phyloP scores from a whole-genome alignment of 768 basidiomycete species.

The Amanita jacksonii region DNA sequence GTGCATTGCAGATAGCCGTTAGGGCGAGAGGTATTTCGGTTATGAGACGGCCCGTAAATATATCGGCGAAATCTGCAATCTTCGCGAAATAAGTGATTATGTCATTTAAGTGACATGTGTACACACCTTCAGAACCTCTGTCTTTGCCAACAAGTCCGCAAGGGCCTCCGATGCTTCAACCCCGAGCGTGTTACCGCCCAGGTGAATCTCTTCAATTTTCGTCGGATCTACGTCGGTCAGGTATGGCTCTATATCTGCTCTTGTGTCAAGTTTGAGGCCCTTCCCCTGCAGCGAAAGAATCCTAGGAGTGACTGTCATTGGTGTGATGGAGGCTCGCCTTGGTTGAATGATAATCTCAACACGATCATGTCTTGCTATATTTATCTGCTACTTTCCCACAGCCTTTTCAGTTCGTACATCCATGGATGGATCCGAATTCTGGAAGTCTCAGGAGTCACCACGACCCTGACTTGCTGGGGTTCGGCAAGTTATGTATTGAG shows the following conservation, averaged over 20 bases:
- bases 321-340: too few relatives aligned
- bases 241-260: conserved; percentile 66
- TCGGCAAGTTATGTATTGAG: too few relatives aligned
- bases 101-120: background rate
- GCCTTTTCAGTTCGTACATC: too few relatives aligned
- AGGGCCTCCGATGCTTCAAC: conserved; percentile 83
- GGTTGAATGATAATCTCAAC: background rate
- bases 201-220: conserved; percentile 75
- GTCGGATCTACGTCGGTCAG: conserved; percentile 55
- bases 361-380: background rate
- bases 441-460: background rate
- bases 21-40: conserved; percentile 90
- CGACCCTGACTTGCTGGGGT: background rate
- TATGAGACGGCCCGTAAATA: conserved; percentile 96
- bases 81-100: conserved; percentile 21
- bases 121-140: conserved; percentile 61
- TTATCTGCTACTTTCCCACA: conserved; percentile 3
- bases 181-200: conserved; percentile 92
- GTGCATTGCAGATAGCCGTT: conserved; percentile 77
- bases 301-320: conserved; percentile 14
- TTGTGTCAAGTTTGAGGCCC: conserved; percentile 73
- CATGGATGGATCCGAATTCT: too few relatives aligned
- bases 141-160: conserved; percentile 65
- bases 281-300: conserved; percentile 44
- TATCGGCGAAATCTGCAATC: conserved; percentile 95